Base-by-base conservation (phyloP, 2,329 filamentous ascomycete genomes). In the Periconia sp. region DNA sequence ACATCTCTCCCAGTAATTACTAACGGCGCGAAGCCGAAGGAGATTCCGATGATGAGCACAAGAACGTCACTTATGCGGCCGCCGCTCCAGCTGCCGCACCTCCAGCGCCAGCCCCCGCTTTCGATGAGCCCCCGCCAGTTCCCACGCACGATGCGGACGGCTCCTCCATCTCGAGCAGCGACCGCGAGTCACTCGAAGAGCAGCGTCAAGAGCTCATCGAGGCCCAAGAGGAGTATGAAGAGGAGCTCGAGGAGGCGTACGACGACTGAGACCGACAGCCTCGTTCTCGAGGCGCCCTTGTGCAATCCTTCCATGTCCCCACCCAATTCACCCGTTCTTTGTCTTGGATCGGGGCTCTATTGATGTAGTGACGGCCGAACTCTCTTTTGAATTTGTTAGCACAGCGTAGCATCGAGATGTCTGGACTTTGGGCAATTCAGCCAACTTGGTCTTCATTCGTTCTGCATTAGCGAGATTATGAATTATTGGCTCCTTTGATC, bases 161-260 rank as follows among this genome's bases (percentile, higher is more conserved):
- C 69, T 34, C 73, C 29, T 68, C 64, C 5, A 66, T 68, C 32
- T 68, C 65, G 44, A 67, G 63, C 50, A 66, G 61, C 42, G 65
- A 68, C 23, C 63, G 64, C 39, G 71, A 74, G 47, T 28, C 59
- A 47, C 36, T 79, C 73, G 63, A 81, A 73, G 54, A 82, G 78
- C 78, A 79, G 46, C 60, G 70, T 4, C 72, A 83, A 61, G 75
- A 76, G 40, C 63, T 80, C 4, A 75, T 80, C 48, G 79, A 83
- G 57, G 77, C 76, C 4, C 72, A 78, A 42, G 67, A 77, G 49
- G 75, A 75, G 57, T 79, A 80, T 41, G 66, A 77, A 34, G 78
- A 82, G 57, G 73, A 73, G 50, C 49, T 67, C n/a, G 50, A 68
- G 39, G 65, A 68, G 36, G 53, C 51, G 18, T 69, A 68, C 25